These are phyloP conservation scores for Leccinum obscurum DNA, from an alignment of 768 basidiomycete species.

Conservation along the genomic window DNA sequence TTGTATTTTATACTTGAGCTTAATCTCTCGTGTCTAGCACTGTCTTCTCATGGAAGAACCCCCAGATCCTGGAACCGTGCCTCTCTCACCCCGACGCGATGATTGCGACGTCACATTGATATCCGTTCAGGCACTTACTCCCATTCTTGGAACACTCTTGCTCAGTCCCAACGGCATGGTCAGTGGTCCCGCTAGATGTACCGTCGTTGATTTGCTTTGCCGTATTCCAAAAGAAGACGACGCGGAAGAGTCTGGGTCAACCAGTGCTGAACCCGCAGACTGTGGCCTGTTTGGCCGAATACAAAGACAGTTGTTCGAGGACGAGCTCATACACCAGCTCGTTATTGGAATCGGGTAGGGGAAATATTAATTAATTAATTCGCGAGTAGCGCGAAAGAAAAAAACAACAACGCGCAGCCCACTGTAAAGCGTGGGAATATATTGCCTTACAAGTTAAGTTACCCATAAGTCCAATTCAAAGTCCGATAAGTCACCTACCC, in stretches of 20 bases:
- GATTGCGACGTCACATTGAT: constrained; percentile 44
- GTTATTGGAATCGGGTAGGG: constrained; percentile 78
- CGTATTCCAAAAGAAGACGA: constrained; percentile 66
- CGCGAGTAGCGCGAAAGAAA: no score
- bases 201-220: constrained; percentile 75
- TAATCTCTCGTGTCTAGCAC: constrained; percentile 41
- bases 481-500: no score
- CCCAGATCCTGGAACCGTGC: constrained; percentile 15
- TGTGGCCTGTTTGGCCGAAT: constrained; percentile 49
- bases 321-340: constrained; percentile 82
- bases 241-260: constrained; percentile 34
- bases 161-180: constrained; percentile 77
- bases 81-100: constrained; percentile 15
- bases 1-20: constrained; percentile 1
- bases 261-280: constrained; percentile 32
- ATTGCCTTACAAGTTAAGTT: no score
- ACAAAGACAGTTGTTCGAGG: constrained; percentile 68
- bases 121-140: constrained; percentile 85
- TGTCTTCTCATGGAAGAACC: constrained; percentile 63
- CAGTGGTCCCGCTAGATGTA: constrained; percentile 68
- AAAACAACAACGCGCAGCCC: no score
- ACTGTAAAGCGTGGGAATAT: no score
- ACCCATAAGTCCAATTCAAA: no score
- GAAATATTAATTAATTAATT: no score
- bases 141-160: constrained; percentile 84